Percentiles rank a stretch among this genome's conserved stretches.
phyloP scores from a whole-genome alignment of 2,329 filamentous ascomycete species.

The Fusarium nematophilum region DNA sequence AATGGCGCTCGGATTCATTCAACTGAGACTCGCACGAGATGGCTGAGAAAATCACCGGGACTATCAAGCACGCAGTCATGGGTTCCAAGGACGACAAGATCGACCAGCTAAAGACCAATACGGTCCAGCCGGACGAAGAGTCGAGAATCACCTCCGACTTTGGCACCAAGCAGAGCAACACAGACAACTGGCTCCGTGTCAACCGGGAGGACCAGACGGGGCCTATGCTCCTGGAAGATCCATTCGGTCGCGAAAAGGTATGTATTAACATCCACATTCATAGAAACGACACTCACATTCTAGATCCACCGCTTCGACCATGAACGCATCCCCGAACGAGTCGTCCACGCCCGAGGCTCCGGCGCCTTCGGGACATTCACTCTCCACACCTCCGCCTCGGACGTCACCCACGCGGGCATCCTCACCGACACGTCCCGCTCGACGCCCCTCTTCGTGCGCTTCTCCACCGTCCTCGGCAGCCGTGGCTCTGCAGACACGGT shows the following conservation, averaged over 20 bases:
- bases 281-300: background rate
- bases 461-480: slow-evolving; percentile 82
- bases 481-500: slow-evolving; percentile 83
- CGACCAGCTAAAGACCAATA: slow-evolving; percentile 69
- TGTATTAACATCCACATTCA: background rate
- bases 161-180: slow-evolving; percentile 77
- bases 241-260: slow-evolving; percentile 79
- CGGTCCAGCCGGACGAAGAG: slow-evolving; percentile 67
- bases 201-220: slow-evolving; percentile 72
- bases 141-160: slow-evolving; percentile 79
- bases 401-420: slow-evolving; percentile 75
- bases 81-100: slow-evolving; percentile 64
- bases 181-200: slow-evolving; percentile 82
- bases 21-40: slow-evolving; percentile 19
- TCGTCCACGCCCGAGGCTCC: slow-evolving; percentile 77
- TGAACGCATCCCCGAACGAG: slow-evolving; percentile 68
- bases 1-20: background rate
- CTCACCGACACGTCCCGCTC: slow-evolving; percentile 66
- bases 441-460: slow-evolving; percentile 61
- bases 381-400: slow-evolving; percentile 72
- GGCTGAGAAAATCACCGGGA: slow-evolving; percentile 45
- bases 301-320: slow-evolving; percentile 81
- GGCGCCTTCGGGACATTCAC: slow-evolving; percentile 78
- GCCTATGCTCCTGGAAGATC: slow-evolving; percentile 77
- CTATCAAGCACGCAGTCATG: slow-evolving; percentile 55